Conservation (phyloP, 371 early-diverging fungal genomes). For the Mucor saturninus region DNA sequence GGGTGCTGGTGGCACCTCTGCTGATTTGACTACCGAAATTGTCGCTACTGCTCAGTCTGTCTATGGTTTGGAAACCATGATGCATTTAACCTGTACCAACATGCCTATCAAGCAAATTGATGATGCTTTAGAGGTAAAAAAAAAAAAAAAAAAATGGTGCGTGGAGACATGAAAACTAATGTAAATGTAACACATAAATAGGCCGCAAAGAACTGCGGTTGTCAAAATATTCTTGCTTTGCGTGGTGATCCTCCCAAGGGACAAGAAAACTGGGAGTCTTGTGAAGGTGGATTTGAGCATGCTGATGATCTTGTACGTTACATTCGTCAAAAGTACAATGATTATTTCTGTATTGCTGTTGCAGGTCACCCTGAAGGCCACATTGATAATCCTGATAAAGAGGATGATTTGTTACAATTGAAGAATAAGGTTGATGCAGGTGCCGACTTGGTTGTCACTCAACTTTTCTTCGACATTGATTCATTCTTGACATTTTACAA, state of each 20-base stretch:
- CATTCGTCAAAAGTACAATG: slow-evolving; percentile 88
- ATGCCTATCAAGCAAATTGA: slow-evolving; percentile 90
- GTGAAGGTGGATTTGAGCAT: slow-evolving; percentile 84
- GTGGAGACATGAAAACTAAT: slow-evolving; percentile 2
- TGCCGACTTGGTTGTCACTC: slow-evolving; percentile 92
- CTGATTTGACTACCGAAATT: slow-evolving; percentile 86
- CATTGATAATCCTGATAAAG: slow-evolving; percentile 73
- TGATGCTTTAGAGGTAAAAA: slow-evolving; percentile 70
- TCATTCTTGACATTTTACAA: slow-evolving; percentile 79
- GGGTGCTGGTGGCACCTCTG: slow-evolving; percentile 94
- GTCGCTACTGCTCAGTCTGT: slow-evolving; percentile 91
- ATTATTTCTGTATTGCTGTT: slow-evolving; percentile 94
- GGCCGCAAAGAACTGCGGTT: slow-evolving; percentile 78
- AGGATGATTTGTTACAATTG: slow-evolving; percentile 77
- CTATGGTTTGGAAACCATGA: slow-evolving; percentile 93
- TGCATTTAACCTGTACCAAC: slow-evolving; percentile 98
- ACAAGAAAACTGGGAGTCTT: slow-evolving; percentile 77
- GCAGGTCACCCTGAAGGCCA: slow-evolving; percentile 96
- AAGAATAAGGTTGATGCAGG: slow-evolving; percentile 92
- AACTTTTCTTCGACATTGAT: slow-evolving; percentile 93
- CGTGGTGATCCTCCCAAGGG: slow-evolving; percentile 95
- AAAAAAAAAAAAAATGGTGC: neutral
- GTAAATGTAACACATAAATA: slow-evolving; percentile 15
- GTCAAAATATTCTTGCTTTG: slow-evolving; percentile 87
- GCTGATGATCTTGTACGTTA: slow-evolving; percentile 88